phyloP scores from a whole-genome alignment of 1,284 basidiomycete genomes.

The Mycosarcoma maydis region DNA sequence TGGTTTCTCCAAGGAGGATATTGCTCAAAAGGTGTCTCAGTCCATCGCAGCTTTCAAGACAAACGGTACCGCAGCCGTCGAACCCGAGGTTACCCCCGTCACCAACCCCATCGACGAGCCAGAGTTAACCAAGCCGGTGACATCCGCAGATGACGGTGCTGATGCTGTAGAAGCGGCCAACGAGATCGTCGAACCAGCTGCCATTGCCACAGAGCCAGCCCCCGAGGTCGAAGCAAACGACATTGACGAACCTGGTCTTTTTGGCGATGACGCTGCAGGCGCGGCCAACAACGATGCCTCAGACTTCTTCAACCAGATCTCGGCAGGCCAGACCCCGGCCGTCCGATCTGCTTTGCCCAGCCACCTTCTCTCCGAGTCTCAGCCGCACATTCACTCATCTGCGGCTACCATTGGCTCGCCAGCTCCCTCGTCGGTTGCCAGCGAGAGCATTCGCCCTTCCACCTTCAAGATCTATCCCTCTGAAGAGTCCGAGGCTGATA shows the following conservation, averaged over 20 bases:
- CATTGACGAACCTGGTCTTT: slow-evolving; percentile 76
- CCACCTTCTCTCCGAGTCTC: slow-evolving; percentile 75
- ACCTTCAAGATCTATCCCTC: slow-evolving; percentile 91
- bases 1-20: slow-evolving; percentile 90
- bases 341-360: slow-evolving; percentile 72
- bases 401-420: slow-evolving; percentile 71
- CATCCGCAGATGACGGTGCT: slow-evolving; percentile 71
- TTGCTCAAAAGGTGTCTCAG: slow-evolving; percentile 80
- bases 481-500: slow-evolving; percentile 87
- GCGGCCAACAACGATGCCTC: slow-evolving; percentile 73
- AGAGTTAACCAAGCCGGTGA: slow-evolving; percentile 35
- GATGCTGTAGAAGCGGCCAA: slow-evolving; percentile 70
- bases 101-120: slow-evolving; percentile 51
- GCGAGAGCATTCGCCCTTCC: slow-evolving; percentile 73
- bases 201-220: slow-evolving; percentile 68
- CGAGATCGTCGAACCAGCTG: slow-evolving; percentile 68
- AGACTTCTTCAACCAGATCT: slow-evolving; percentile 88
- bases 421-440: slow-evolving; percentile 77
- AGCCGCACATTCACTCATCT: slow-evolving; percentile 30
- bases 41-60: slow-evolving; percentile 77
- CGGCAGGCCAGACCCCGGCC: slow-evolving; percentile 14
- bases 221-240: slow-evolving; percentile 68
- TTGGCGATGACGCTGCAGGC: slow-evolving; percentile 77
- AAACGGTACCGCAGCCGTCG: slow-evolving; percentile 53
- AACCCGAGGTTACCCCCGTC: slow-evolving; percentile 60